Evolutionary conservation across 75 land plant species (phyloP).

Genomic region (Larix kaempferi): DNA sequence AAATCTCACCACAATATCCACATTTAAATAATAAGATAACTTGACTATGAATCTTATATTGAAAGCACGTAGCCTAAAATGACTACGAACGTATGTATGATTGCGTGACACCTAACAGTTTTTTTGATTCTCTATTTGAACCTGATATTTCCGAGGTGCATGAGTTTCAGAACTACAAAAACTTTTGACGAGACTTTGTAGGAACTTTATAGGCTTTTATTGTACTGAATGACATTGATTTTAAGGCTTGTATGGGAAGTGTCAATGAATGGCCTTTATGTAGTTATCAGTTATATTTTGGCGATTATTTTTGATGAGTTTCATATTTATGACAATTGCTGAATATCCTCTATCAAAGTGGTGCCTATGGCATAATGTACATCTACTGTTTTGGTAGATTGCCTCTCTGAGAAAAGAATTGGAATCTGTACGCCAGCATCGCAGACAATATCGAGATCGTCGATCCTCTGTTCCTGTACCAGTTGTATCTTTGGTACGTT

Average conservation of each 20-base stretch:
- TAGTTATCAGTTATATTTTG: not conserved
- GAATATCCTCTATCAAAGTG: not conserved
- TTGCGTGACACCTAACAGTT: too few species aligned
- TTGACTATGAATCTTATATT: too few species aligned
- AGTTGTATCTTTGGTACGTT: constrained; percentile 80
- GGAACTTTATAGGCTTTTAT: not conserved
- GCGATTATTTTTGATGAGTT: not conserved
- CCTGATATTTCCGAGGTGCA: too few species aligned
- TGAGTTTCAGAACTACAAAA: too few species aligned
- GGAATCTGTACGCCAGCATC: constrained; percentile 78
- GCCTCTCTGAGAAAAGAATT: constrained; percentile 66
- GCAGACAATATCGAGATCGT: constrained; percentile 81
- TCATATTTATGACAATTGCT: not conserved
- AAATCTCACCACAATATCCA: too few species aligned
- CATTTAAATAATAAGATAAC: too few species aligned
- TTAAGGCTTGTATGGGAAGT: not conserved
- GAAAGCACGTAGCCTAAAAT: too few species aligned
- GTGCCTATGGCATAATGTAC: constrained; percentile 4
- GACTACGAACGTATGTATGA: too few species aligned
- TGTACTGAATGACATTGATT: not conserved
- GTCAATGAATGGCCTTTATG: not conserved
- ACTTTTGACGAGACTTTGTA: too few species aligned
- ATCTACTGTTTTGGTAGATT: constrained; percentile 48
- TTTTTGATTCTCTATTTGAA: too few species aligned
- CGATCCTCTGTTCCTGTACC: constrained; percentile 83